These are phyloP conservation scores for Nitzschia inconspicua DNA, from an alignment of 108 stramenopile species.

Conservation along the genomic window DNA sequence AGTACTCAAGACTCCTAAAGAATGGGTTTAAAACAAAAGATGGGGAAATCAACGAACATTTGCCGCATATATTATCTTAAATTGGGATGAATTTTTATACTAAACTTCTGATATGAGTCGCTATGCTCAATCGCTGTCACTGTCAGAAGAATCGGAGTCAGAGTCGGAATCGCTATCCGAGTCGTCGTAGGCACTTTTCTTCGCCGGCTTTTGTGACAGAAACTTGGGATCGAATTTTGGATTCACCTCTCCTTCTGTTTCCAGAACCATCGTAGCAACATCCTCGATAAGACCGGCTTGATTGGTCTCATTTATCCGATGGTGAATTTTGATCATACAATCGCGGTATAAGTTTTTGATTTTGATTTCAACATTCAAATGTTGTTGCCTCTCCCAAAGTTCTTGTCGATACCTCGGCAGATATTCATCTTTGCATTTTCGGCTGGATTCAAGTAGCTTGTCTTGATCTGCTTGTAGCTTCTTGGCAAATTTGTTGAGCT, in stretches of 20 bases:
- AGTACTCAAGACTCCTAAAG: conserved; percentile 67
- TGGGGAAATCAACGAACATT: too few species aligned
- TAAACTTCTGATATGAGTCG: too few species aligned
- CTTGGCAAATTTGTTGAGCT: conserved; percentile 6
- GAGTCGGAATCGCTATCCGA: conserved; percentile 1
- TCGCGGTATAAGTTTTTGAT: conserved; percentile 19
- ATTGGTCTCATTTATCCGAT: conserved; percentile 3
- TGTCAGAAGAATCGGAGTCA: not conserved
- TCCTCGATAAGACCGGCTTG: conserved; percentile 1
- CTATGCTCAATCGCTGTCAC: not conserved
- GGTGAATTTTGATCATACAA: conserved; percentile 10
- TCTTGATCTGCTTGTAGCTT: conserved; percentile 25
- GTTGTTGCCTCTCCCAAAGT: conserved; percentile 9
- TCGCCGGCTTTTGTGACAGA: too few species aligned
- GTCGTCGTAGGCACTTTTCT: not conserved
- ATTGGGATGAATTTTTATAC: too few species aligned
- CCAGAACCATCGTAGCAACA: conserved; percentile 13
- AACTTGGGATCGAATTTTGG: conserved; percentile 25
- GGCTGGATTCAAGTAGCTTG: conserved; percentile 5
- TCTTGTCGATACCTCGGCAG: conserved; percentile 27
- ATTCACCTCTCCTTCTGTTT: conserved; percentile 17
- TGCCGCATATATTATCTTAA: too few species aligned
- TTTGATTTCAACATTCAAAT: conserved; percentile 12
- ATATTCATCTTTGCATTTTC: conserved; percentile 18
- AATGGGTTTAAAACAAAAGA: conserved; percentile 48